Evolutionary conservation across 2,329 filamentous ascomycete species (phyloP).

Genomic region (Lachnellula hyalina): DNA sequence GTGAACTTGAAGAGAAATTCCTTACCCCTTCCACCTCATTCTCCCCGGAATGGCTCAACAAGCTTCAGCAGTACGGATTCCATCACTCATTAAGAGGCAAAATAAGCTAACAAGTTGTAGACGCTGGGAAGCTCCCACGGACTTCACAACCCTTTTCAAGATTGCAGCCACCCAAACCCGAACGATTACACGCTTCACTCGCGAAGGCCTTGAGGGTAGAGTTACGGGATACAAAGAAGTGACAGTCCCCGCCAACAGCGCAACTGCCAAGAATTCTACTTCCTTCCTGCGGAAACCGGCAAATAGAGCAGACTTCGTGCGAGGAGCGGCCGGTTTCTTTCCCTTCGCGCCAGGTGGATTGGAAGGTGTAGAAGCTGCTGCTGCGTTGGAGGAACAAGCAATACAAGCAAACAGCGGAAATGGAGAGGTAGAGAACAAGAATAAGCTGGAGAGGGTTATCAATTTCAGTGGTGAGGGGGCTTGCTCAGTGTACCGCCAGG

Average conservation of each 20-base stretch:
- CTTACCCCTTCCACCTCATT: constrained; percentile 76
- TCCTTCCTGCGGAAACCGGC: constrained; percentile 83
- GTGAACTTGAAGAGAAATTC: constrained; percentile 69
- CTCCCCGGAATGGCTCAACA: constrained; percentile 80
- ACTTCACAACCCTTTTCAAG: constrained; percentile 79
- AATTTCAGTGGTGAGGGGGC: constrained; percentile 70
- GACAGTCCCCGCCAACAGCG: constrained; percentile 81
- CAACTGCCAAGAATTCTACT: constrained; percentile 92
- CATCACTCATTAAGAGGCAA: neutral
- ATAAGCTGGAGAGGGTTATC: constrained; percentile 76
- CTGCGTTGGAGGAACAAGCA: constrained; percentile 74
- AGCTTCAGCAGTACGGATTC: constrained; percentile 64
- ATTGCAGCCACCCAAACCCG: constrained; percentile 87
- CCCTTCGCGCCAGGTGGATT: constrained; percentile 89
- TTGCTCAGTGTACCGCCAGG: constrained; percentile 80
- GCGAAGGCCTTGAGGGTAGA: constrained; percentile 85
- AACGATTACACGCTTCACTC: constrained; percentile 87
- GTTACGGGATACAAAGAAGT: constrained; percentile 94
- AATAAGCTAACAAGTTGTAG: constrained; percentile 29
- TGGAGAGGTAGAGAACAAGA: constrained; percentile 38
- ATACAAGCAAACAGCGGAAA: constrained; percentile 45
- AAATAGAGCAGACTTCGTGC: constrained; percentile 81
- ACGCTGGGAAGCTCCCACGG: constrained; percentile 74
- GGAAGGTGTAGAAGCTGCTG: constrained; percentile 79
- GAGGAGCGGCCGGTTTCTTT: constrained; percentile 88